These are phyloP conservation scores for Condylostoma magnum DNA, from an alignment of 169 alveolate genomes.

Conservation along the genomic window DNA sequence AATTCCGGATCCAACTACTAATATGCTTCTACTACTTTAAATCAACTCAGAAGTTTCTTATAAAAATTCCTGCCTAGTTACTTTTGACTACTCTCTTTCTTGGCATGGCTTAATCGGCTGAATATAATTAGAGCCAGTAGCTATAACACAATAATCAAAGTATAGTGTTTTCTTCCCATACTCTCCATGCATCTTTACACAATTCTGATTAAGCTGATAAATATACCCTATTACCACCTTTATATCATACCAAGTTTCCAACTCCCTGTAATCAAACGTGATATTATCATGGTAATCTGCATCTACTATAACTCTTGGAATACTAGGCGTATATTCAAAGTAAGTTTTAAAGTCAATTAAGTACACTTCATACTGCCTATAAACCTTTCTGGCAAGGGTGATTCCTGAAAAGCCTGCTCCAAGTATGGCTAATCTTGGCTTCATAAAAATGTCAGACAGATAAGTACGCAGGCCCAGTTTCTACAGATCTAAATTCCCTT, in stretches of 20 bases:
- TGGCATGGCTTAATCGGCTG: neutral
- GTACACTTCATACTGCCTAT: neutral
- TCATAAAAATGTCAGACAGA: too few relatives aligned
- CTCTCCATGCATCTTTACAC: neutral
- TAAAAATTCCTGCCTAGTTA: neutral
- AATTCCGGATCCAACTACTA: neutral
- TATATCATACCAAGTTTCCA: neutral
- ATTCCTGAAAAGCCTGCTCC: neutral
- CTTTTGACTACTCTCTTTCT: neutral
- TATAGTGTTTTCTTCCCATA: neutral
- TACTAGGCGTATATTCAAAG: neutral
- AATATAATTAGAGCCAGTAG: neutral
- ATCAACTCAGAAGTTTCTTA: neutral
- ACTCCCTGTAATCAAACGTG: neutral
- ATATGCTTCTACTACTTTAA: neutral
- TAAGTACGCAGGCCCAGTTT: too few relatives aligned
- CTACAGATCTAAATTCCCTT: too few relatives aligned
- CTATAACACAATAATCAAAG: neutral
- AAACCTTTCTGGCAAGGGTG: neutral
- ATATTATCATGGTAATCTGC: neutral
- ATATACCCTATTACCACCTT: neutral
- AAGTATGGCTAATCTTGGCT: neutral
- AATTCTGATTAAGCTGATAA: neutral
- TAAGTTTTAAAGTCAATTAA: neutral
- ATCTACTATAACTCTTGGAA: neutral